Conservation (phyloP, 441 rosid species). For the Corymbia citriodora region DNA sequence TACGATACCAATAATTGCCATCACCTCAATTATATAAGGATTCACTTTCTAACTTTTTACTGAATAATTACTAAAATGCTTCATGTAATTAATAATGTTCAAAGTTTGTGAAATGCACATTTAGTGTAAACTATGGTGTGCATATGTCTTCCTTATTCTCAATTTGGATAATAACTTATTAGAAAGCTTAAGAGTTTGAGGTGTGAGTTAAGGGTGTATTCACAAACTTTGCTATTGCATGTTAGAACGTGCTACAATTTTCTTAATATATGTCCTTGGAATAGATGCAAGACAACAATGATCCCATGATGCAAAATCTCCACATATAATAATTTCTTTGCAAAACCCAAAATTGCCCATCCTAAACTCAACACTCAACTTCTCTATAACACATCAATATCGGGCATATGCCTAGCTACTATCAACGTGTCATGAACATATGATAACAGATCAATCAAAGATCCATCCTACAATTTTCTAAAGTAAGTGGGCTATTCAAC, state of each 20-base stretch:
- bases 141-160: not conserved
- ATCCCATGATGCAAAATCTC: accelerated
- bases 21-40: not conserved
- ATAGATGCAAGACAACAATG: not conserved
- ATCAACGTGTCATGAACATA: not conserved
- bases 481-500: not conserved
- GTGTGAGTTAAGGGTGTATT: accelerated
- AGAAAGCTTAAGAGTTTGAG: not conserved
- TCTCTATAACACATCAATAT: not conserved
- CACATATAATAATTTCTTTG: not conserved
- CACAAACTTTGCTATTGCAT: not conserved
- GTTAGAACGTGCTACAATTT: not conserved
- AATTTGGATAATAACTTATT: no score
- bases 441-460: not conserved
- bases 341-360: not conserved
- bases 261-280: not conserved
- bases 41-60: not conserved
- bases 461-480: not conserved
- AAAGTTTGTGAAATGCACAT: not conserved
- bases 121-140: not conserved
- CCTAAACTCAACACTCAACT: not conserved
- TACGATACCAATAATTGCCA: accelerated
- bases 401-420: not conserved
- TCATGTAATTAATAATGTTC: not conserved
- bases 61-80: not conserved